Evolutionary conservation across 2,329 filamentous ascomycete genomes (phyloP), one percentile per base, ranked within the genome.

Genomic region (Penicillium sp.): DNA sequence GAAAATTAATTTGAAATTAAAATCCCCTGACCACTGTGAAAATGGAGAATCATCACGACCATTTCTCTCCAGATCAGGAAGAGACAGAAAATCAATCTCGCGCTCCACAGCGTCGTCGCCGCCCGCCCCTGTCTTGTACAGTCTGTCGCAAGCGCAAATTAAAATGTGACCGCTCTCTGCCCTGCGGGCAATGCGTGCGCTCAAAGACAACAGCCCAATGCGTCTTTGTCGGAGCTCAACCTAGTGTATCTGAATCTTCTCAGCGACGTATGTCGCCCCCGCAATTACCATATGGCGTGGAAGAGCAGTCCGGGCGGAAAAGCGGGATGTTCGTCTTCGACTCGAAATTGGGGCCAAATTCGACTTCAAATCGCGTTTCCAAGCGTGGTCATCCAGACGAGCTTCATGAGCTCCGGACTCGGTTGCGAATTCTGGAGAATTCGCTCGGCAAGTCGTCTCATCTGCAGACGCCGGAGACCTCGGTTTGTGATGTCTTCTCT

Each of bases 81-180:
- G 63, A 62, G 23, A 39, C 23, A 13, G 45, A 38, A 19, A 58
- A 61, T 17, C n/a, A 38, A n/a, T 27, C 21, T 12, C 50, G 31
- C 21, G 17, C 39, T 45, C 43, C 55, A 3, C 80, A 83, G 33
- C 78, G 71, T n/a, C 68, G 62, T 83, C 88, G 77, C 81, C 85
- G 68, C 83, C 88, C 79, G 87, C 90, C 72, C 83, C 83, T 60
- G 7, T 88, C 85, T 29, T 90, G 87, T 70, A 81, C 88, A 35
- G 85, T 89, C 72, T 91, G 88, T 70, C 83, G 90, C 39, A 84
- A 89, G 23, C 83, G 90, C 41, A 93, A 93, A 75, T 79, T 92
- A 55, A 90, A 89, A 72, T 93, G 90, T 76, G 87, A 90, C 77
- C 91, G 90, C 70, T 75, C 80, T 21, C 82, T 88, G 50, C 88